Percentiles rank a stretch among this genome's conserved stretches.
Conservation (phyloP, 1,284 basidiomycete genomes). For the Thelephora terrestris region DNA sequence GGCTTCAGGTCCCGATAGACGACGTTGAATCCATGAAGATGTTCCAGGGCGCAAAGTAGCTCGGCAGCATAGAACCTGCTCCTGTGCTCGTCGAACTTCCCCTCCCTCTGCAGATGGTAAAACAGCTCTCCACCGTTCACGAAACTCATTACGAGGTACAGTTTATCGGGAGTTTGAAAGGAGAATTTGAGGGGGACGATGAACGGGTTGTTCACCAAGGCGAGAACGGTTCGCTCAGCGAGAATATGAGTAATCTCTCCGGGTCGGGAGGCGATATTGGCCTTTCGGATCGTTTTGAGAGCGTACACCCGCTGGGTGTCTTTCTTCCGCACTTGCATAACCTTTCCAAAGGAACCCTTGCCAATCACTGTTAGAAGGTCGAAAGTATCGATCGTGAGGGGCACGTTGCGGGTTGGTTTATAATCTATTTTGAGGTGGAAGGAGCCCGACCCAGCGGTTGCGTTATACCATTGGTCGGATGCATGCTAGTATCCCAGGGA, state of each 20-base stretch:
- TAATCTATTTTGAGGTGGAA: conserved; percentile 96
- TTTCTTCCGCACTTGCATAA: conserved; percentile 98
- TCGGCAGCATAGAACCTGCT: conserved; percentile 97
- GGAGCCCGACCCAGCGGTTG: conserved; percentile 78
- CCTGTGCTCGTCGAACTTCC: conserved; percentile 89
- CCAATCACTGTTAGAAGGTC: conserved; percentile 98
- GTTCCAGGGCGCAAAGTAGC: conserved; percentile 89
- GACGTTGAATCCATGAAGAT: conserved; percentile 95
- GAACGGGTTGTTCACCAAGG: conserved; percentile 97
- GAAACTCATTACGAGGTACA: conserved; percentile 96
- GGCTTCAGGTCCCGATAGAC: conserved; percentile 96
- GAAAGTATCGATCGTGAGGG: conserved; percentile 91
- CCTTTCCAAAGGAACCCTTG: conserved; percentile 96
- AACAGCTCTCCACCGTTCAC: conserved; percentile 98
- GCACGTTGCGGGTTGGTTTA: conserved; percentile 73
- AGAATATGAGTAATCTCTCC: conserved; percentile 98
- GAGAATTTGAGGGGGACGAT: conserved; percentile 99
- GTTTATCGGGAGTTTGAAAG: conserved; percentile 96
- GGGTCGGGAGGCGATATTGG: conserved; percentile 91
- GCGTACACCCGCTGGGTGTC: conserved; percentile 98
- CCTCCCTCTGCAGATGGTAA: conserved; percentile 95
- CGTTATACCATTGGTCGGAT: conserved; percentile 82
- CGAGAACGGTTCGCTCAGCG: conserved; percentile 93
- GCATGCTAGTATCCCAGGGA: conserved; percentile 39
- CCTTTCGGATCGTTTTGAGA: conserved; percentile 97